phyloP scores from a whole-genome alignment of 148 eudicot species.

The Linanthus parryae region DNA sequence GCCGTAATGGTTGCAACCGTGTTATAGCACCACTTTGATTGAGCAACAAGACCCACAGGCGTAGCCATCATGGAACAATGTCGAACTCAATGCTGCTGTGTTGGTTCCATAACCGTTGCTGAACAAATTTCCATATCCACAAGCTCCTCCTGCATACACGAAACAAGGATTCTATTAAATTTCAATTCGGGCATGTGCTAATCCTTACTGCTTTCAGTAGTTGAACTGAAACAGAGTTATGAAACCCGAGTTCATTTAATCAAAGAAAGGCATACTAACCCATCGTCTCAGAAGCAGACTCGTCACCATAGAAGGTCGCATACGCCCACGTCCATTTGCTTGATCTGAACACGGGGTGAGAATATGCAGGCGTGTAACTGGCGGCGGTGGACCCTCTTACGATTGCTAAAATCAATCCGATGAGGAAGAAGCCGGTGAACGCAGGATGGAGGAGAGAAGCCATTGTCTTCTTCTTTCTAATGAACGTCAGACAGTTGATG shows the following conservation, averaged over 20 bases:
- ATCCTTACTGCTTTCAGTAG: too few relatives aligned
- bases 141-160: conserved; percentile 85
- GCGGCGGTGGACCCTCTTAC: too few relatives aligned
- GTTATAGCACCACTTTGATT: conserved; percentile 47
- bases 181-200: too few relatives aligned
- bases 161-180: too few relatives aligned
- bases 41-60: conserved; percentile 69
- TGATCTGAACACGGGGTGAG: conserved; percentile 22
- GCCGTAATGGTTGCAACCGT: conserved; percentile 58
- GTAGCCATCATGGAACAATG: conserved; percentile 58
- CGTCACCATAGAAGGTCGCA: conserved; percentile 85
- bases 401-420: too few relatives aligned
- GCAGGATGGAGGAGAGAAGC: too few relatives aligned
- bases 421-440: too few relatives aligned
- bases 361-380: too few relatives aligned
- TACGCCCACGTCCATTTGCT: conserved; percentile 47
- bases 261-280: conserved; percentile 38
- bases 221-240: too few relatives aligned
- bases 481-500: too few relatives aligned
- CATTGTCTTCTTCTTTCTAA: too few relatives aligned
- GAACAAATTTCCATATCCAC: conserved; percentile 79
- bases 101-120: conserved; percentile 59
- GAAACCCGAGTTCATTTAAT: too few relatives aligned
- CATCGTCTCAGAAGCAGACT: conserved; percentile 56
- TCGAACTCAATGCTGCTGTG: conserved; percentile 84